Evolutionary conservation across 495 filamentous ascomycete species (phyloP).

Genomic region (Penicillium atrosanguineum): DNA sequence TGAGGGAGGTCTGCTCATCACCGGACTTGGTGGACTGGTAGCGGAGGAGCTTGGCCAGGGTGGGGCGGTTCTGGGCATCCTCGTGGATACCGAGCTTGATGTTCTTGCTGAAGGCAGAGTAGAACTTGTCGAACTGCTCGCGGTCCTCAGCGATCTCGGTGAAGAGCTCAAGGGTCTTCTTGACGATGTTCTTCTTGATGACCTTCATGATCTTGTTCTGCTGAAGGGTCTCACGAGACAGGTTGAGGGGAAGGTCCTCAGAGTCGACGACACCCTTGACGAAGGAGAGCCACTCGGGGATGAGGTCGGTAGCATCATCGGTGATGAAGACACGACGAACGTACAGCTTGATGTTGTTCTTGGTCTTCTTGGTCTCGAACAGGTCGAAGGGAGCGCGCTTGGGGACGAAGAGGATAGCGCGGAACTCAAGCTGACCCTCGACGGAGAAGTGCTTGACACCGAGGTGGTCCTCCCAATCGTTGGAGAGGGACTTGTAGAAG

Average conservation of each 20-base stretch:
- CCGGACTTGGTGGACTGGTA: conserved; percentile 99
- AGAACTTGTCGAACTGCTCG: conserved; percentile 99
- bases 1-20: conserved; percentile 89
- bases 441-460: conserved; percentile 99
- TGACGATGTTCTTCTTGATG: conserved; percentile 99
- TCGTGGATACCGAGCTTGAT: conserved; percentile 99
- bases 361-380: conserved; percentile 99
- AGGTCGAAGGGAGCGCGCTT: conserved; percentile 99
- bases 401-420: conserved; percentile 97
- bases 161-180: conserved; percentile 99
- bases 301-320: conserved; percentile 97
- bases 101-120: conserved; percentile 99
- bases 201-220: conserved; percentile 99
- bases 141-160: conserved; percentile 97
- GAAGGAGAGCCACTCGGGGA: conserved; percentile 99
- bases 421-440: conserved; percentile 99
- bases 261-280: conserved; percentile 99
- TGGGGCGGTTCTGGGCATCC: conserved; percentile 93
- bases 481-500: conserved; percentile 99
- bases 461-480: conserved; percentile 99
- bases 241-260: conserved; percentile 96
- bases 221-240: conserved; percentile 99
- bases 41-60: conserved; percentile 96
- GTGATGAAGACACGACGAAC: conserved; percentile 99
- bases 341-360: conserved; percentile 99